Conservation (phyloP, 495 filamentous ascomycete genomes). For the Xeromyces bisporus region DNA sequence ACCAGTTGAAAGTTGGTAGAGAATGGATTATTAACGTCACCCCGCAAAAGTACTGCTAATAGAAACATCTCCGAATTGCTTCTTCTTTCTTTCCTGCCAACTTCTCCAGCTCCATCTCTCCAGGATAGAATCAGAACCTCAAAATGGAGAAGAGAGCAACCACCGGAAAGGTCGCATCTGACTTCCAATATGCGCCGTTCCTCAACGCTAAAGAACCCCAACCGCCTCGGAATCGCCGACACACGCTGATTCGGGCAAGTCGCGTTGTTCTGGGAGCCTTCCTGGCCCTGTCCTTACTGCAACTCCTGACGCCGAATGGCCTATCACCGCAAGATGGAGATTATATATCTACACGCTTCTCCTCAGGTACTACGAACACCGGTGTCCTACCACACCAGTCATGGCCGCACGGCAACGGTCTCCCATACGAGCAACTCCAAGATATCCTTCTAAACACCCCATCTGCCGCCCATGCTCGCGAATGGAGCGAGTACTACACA, state of each 20-base stretch:
- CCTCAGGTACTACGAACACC: too few relatives aligned
- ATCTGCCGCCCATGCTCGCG: conserved; percentile 43
- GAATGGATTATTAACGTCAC: too few relatives aligned
- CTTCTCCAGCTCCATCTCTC: neutral
- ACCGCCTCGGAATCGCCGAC: conserved; percentile 51
- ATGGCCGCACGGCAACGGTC: conserved; percentile 31
- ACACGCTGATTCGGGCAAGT: conserved; percentile 52
- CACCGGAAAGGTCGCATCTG: too few relatives aligned
- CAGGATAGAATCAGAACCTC: neutral
- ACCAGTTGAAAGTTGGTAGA: too few relatives aligned
- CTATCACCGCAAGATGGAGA: conserved; percentile 20
- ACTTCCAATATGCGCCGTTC: too few relatives aligned
- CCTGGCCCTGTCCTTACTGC: conserved; percentile 38
- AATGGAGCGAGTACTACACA: conserved; percentile 90
- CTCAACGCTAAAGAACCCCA: too few relatives aligned
- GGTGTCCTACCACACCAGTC: conserved; percentile 20
- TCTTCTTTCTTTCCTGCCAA: conserved; percentile 2
- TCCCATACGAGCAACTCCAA: conserved; percentile 51
- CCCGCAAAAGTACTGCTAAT: too few relatives aligned
- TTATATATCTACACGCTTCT: conserved; percentile 25
- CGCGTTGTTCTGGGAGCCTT: conserved; percentile 41
- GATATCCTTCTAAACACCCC: conserved; percentile 56
- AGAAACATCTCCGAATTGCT: too few relatives aligned
- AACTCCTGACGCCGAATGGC: conserved; percentile 40
- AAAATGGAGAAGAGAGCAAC: neutral